These are phyloP conservation scores for Coemansia sp. DNA, from an alignment of 192 early-diverging fungal species.

Conservation along the genomic window DNA sequence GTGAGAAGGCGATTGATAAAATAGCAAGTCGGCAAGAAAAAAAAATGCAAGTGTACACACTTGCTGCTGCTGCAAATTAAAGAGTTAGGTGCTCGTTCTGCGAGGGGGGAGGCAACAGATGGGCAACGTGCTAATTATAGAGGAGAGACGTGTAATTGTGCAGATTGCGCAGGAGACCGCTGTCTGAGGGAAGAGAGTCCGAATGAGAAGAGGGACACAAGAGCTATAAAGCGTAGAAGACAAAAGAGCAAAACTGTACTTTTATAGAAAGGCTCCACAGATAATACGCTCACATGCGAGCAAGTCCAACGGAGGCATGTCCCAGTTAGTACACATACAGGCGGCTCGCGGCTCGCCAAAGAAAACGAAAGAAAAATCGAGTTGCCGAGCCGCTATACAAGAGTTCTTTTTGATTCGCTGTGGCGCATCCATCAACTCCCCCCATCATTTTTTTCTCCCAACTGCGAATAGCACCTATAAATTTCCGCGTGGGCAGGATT, in stretches of 20 bases:
- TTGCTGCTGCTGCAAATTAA: neutral
- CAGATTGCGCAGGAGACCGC: constrained; percentile 6
- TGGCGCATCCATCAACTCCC: neutral
- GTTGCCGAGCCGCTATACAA: neutral
- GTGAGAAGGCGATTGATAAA: neutral
- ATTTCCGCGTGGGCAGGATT: neutral
- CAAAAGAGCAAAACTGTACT: neutral
- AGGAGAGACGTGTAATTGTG: constrained; percentile 1
- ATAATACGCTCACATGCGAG: too few relatives aligned
- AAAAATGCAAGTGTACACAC: neutral
- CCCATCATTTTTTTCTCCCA: neutral
- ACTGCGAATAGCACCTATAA: neutral
- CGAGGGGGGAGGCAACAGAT: neutral
- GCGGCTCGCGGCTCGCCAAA: too few relatives aligned
- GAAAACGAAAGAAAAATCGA: neutral
- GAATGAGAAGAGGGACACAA: constrained; percentile 1
- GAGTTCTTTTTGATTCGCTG: neutral
- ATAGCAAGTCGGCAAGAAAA: neutral
- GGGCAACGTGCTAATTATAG: constrained; percentile 10
- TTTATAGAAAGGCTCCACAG: too few relatives aligned
- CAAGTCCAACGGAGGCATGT: too few relatives aligned
- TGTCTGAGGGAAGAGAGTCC: neutral
- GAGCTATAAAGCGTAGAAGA: neutral
- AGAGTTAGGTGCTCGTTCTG: neutral
- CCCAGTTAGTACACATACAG: too few relatives aligned